Evolutionary conservation across 1,284 basidiomycete genomes (phyloP).

Genomic region (Tetrapyrgos nigripes): DNA sequence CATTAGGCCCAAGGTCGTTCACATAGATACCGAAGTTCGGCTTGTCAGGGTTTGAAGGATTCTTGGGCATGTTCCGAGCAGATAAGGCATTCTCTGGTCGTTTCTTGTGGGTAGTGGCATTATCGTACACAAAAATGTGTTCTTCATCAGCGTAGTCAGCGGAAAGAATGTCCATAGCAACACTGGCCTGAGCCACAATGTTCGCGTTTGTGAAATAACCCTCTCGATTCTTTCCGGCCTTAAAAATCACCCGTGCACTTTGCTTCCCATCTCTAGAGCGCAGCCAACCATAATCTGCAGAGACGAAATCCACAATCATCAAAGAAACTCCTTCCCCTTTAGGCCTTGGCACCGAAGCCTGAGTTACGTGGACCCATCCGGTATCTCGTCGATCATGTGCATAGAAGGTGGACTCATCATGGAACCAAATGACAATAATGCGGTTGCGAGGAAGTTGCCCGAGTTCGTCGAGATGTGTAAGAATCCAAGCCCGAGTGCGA

Average conservation of each 20-base stretch:
- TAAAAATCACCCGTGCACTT: conserved; percentile 27
- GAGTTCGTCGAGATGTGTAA: not conserved
- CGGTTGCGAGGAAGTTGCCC: not conserved
- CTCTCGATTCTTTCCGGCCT: conserved; percentile 34
- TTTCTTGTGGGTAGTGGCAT: conserved; percentile 40
- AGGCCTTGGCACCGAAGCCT: conserved; percentile 28
- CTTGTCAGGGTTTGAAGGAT: conserved; percentile 9
- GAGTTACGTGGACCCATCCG: conserved; percentile 27
- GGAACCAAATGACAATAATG: conserved; percentile 27
- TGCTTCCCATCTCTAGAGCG: conserved; percentile 23
- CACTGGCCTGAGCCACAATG: conserved; percentile 28
- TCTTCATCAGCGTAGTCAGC: conserved; percentile 30
- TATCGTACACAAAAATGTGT: conserved; percentile 41
- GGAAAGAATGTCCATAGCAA: conserved; percentile 34
- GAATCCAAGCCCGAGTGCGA: conserved; percentile 16
- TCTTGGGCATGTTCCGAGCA: conserved; percentile 37
- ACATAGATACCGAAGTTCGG: conserved; percentile 2
- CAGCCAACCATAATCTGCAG: conserved; percentile 24
- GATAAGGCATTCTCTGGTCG: conserved; percentile 34
- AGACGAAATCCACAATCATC: conserved; percentile 45
- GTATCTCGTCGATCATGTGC: conserved; percentile 29
- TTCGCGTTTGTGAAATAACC: conserved; percentile 37
- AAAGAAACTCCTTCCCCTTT: conserved; percentile 39
- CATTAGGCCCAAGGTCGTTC: not conserved
- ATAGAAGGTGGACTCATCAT: conserved; percentile 38